A percentile compares a stretch with the other conserved stretches of the same genome.
Evolutionary conservation across 805 yeast genomes (phyloP).

Genomic region (Pichia membranifaciens): DNA sequence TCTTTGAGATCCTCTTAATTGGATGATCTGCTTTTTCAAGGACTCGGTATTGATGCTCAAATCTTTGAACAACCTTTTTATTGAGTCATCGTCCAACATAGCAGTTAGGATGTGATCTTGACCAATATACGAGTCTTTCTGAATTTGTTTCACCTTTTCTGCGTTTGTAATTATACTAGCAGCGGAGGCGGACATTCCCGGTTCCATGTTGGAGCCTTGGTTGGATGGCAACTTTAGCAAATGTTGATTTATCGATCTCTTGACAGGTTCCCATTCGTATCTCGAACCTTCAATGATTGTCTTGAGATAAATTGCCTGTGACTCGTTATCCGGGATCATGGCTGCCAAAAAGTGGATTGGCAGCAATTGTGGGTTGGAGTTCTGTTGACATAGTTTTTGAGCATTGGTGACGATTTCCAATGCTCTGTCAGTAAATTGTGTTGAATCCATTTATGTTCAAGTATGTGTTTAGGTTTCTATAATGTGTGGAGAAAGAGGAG

Average conservation of each 20-base stretch:
- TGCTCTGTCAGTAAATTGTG: conserved; percentile 93
- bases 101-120: conserved; percentile 92
- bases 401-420: conserved; percentile 75
- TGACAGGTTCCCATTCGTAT: conserved; percentile 78
- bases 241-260: conserved; percentile 72
- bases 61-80: conserved; percentile 69
- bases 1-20: conserved; percentile 82
- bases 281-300: conserved; percentile 81
- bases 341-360: conserved; percentile 95
- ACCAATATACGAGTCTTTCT: conserved; percentile 86
- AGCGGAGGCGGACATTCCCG: conserved; percentile 68
- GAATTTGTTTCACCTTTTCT: conserved; percentile 71
- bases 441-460: conserved; percentile 41
- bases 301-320: conserved; percentile 59
- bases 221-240: conserved; percentile 84
- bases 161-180: conserved; percentile 73
- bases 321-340: conserved; percentile 60
- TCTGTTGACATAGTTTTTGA: conserved; percentile 74
- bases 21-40: conserved; percentile 69
- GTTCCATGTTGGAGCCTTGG: conserved; percentile 80
- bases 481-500: neutral
- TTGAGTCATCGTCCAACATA: conserved; percentile 67
- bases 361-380: conserved; percentile 71
- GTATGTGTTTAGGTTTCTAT: too few relatives aligned
- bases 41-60: conserved; percentile 61